phyloP scores from a whole-genome alignment of 75 land plant genomes.

The Pinus tabuliformis region DNA sequence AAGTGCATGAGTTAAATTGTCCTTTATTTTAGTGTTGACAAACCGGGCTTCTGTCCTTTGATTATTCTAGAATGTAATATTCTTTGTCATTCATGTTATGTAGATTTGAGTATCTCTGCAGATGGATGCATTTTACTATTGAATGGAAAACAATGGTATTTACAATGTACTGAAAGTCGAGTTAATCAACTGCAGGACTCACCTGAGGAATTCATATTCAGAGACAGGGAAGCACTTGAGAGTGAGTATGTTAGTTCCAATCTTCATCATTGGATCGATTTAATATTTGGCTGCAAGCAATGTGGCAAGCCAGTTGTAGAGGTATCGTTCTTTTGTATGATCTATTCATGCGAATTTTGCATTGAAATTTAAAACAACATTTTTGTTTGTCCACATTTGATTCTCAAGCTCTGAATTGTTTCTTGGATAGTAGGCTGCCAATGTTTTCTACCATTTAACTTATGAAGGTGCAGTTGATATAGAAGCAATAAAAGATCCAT shows the following conservation, averaged over 20 bases:
- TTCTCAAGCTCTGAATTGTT: conserved; percentile 3
- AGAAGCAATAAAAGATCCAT: conserved; percentile 74
- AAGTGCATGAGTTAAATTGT: background rate
- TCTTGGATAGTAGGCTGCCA: conserved; percentile 78
- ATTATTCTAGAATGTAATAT: background rate
- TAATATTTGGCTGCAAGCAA: conserved; percentile 97
- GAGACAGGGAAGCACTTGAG: conserved; percentile 93
- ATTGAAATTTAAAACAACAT: background rate
- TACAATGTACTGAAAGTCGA: background rate
- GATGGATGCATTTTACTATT: background rate
- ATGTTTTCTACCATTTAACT: conserved; percentile 94
- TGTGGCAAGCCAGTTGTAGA: conserved; percentile 94
- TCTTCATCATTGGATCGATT: conserved; percentile 97
- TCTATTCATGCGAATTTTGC: background rate
- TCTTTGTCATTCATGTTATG: background rate
- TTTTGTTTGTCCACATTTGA: background rate
- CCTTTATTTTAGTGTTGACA: background rate
- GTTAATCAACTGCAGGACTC: conserved; percentile 59
- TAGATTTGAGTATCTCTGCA: background rate
- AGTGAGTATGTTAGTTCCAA: conserved; percentile 98
- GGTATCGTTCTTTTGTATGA: conserved; percentile 31
- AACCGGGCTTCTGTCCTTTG: background rate
- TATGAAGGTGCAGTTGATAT: conserved; percentile 98
- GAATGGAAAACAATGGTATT: background rate
- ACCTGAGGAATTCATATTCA: conserved; percentile 78